Conservation (phyloP, 768 basidiomycete species). For the Rhodosporidiobolus sp. region DNA sequence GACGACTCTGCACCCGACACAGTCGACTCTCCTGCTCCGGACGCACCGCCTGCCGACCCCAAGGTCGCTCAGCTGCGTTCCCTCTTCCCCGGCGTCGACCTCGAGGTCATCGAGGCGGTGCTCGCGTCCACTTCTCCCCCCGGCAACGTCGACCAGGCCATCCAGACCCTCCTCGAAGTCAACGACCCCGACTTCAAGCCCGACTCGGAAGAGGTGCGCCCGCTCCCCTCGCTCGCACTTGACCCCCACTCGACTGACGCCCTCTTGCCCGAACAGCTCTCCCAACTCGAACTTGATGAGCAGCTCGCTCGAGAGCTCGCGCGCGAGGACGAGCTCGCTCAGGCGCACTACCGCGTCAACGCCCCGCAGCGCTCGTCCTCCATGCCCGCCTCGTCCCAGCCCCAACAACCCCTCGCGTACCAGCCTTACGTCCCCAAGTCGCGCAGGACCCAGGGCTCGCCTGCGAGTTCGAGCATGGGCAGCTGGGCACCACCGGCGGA, state of each 20-base stretch:
- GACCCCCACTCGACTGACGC: neutral
- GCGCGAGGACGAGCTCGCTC: slow-evolving; percentile 12
- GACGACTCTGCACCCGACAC: neutral
- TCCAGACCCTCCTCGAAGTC: slow-evolving; percentile 15
- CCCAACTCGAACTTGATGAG: slow-evolving; percentile 32
- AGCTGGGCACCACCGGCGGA: slow-evolving; percentile 64
- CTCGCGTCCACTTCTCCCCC: slow-evolving; percentile 9
- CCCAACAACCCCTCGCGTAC: slow-evolving; percentile 11
- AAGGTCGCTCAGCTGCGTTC: slow-evolving; percentile 19
- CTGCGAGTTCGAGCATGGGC: neutral
- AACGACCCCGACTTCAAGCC: slow-evolving; percentile 22
- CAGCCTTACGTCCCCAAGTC: slow-evolving; percentile 29
- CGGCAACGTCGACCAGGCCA: slow-evolving; percentile 15
- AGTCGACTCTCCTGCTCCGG: too few relatives aligned
- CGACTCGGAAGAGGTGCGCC: slow-evolving; percentile 12
- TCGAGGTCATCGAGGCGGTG: slow-evolving; percentile 25
- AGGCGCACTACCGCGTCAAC: slow-evolving; percentile 5
- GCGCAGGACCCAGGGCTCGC: neutral
- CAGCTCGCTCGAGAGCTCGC: slow-evolving; percentile 30
- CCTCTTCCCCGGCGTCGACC: slow-evolving; percentile 16
- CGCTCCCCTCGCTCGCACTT: neutral
- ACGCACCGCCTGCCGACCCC: neutral
- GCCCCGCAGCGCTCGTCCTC: neutral
- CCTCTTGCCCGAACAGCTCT: neutral
- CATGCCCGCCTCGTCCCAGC: neutral